Conservation (phyloP, 2,329 filamentous ascomycete species). For the Sphaceloma murrayae region DNA sequence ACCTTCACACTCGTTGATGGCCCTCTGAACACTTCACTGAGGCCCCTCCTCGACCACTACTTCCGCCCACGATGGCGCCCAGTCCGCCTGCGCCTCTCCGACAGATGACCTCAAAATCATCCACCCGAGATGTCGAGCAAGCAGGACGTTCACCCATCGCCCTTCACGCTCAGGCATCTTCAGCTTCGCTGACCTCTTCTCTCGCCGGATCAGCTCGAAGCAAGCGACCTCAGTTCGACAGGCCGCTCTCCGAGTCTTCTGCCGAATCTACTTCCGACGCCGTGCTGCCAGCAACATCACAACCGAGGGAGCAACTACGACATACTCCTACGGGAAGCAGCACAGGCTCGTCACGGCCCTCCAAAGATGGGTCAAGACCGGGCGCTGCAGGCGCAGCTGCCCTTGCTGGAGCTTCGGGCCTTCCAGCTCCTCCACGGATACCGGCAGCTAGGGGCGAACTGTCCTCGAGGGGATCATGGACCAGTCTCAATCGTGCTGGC, state of each 20-base stretch:
- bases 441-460: conserved; percentile 20
- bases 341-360: conserved; percentile 9
- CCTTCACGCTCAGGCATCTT: conserved; percentile 28
- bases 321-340: neutral
- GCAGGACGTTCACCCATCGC: conserved; percentile 28
- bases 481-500: conserved; percentile 23
- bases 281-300: conserved; percentile 14
- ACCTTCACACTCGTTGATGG: conserved; percentile 5
- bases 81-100: conserved; percentile 11
- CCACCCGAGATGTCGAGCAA: conserved; percentile 22
- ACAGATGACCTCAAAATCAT: conserved; percentile 7
- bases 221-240: conserved; percentile 17
- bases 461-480: conserved; percentile 23
- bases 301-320: conserved; percentile 12
- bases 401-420: conserved; percentile 15
- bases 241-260: conserved; percentile 17
- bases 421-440: conserved; percentile 17
- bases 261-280: conserved; percentile 19
- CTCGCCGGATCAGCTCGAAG: conserved; percentile 23
- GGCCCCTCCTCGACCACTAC: conserved; percentile 2
- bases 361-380: conserved; percentile 15
- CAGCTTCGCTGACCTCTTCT: conserved; percentile 24
- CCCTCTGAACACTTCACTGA: neutral
- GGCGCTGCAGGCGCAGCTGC: conserved; percentile 21
- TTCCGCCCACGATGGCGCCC: conserved; percentile 5